These are phyloP conservation scores for Microsporum ferrugineum DNA, from an alignment of 2,329 filamentous ascomycete genomes.

Conservation along the genomic window DNA sequence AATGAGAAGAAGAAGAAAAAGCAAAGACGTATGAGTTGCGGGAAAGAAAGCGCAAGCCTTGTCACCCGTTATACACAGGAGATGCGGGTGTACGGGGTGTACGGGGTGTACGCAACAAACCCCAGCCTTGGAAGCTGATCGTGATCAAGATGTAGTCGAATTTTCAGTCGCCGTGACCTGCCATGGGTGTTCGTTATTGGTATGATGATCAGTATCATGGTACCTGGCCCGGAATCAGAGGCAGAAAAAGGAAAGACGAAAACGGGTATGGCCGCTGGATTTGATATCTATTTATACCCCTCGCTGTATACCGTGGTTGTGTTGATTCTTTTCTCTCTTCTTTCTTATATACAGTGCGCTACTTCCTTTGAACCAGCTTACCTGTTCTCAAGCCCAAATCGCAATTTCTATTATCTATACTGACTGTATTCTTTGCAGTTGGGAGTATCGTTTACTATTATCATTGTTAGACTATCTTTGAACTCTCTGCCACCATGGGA, in stretches of 20 bases:
- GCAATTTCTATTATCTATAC: neutral
- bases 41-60: neutral
- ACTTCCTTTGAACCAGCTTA: neutral
- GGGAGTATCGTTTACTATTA: neutral
- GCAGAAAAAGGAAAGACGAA: neutral
- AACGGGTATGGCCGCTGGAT: neutral
- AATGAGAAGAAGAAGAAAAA: neutral
- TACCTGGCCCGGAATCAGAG: neutral
- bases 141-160: neutral
- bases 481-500: neutral
- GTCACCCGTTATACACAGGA: neutral
- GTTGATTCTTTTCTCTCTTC: neutral
- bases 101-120: neutral
- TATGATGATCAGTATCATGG: constrained; percentile 5
- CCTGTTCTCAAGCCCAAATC: neutral
- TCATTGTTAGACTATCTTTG: neutral
- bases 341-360: neutral
- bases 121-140: neutral
- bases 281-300: neutral
- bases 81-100: neutral
- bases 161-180: neutral
- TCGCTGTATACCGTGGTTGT: neutral
- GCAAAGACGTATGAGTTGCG: neutral
- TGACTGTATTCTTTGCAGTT: neutral
- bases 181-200: constrained; percentile 2